Evolutionary conservation across 1,139 yeast species (phyloP), one percentile per base, ranked within the genome.

Genomic region (Geotrichum bryndzae): DNA sequence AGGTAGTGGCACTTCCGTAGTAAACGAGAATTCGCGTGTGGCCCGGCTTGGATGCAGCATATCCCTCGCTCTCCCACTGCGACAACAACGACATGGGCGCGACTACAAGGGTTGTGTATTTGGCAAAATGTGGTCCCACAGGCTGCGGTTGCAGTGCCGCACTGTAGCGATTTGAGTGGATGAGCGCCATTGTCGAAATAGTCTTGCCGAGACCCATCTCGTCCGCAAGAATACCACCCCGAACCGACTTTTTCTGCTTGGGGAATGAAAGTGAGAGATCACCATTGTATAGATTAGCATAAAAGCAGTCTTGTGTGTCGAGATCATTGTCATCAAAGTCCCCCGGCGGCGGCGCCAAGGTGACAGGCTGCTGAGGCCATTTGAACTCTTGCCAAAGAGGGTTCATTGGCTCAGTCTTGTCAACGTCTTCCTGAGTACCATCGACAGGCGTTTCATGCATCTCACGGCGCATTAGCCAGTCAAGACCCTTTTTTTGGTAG

Each of bases 141-240:
- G 45, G 66, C 70, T 25, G 56, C 61, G 7, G 53, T 23, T 27
- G 48, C 7, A 13, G 18, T 18, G 61, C 65, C 23, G 61, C 63
- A 22, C 60, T 52, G 58, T 68, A 63, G 55, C 61, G 59, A 55
- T 64, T 62, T 11, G 89, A 80, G 63, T 87, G 84, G 6, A 94
- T 78, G 59, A 94, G 75, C 0, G 97, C 83, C 64, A 90, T 74
- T 0, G 96, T 84, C 0, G 96, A 88, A 25, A 92, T 88, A 0
- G 98, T 92, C 71, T 92, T 92, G 54, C 98, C 98, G 7, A 92
- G 79, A 0, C 98, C 98, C 98, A 92, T 92, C 72, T 92, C 98
- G 74, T 92, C 98, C 0, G 97, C 96, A n/a, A 92, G 76, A 22
- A 92, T 89, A 0, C 99, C 99, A 27, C 99, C 98, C 51, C 85